Evolutionary conservation across 352 stramenopile genomes (phyloP), one percentile per base, ranked within the genome.

Genomic region (Saprolegnia diclina): DNA sequence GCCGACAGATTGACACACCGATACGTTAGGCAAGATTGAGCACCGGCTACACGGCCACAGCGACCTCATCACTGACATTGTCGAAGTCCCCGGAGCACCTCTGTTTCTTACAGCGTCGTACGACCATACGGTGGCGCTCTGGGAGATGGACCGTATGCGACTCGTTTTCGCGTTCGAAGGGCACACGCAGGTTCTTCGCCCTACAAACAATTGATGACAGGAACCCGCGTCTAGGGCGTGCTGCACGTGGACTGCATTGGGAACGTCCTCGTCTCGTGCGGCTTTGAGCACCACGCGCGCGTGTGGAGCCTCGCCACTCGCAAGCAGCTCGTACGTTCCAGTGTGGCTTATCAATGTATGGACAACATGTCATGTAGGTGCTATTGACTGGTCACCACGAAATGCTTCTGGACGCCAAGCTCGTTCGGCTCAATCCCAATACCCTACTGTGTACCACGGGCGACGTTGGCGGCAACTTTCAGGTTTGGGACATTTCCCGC

Each of bases 241-340:
- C 71, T 82, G 22, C 79, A 83, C 19, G 73, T 94, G 10, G 83
- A 89, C 50, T 91, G 80, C 38, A 65, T 71, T 24, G 72, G 88
- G 22, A 74, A 73, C 4, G 48, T 90, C 5, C 59, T 95, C 9
- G 63, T 95, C 10, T 91, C 78, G 65, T 88, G 76, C 6, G 87
- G 86, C 0, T 95, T 94, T 50, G 87, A 95, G 59, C 82, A 94
- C 56, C 79, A 90, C 69, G 83, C 85, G 5, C 90, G 89, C 29
- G 88, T 85, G 65, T 95, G 87, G 87, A 88, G 79, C 61, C 65
- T 91, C 19, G 26, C 77, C 0, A 76, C 75, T 40, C 71, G 77
- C 35, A 73, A 71, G 2, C 71, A 69, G 13, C 38, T 69, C 32
- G 63, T 69, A 52, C 45, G 40, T 66, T 45, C 13, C 35, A 18